Percentiles rank a stretch among this genome's conserved stretches.
Evolutionary conservation across 768 basidiomycete species (phyloP).

Genomic region (Kockovaella imperatae): DNA sequence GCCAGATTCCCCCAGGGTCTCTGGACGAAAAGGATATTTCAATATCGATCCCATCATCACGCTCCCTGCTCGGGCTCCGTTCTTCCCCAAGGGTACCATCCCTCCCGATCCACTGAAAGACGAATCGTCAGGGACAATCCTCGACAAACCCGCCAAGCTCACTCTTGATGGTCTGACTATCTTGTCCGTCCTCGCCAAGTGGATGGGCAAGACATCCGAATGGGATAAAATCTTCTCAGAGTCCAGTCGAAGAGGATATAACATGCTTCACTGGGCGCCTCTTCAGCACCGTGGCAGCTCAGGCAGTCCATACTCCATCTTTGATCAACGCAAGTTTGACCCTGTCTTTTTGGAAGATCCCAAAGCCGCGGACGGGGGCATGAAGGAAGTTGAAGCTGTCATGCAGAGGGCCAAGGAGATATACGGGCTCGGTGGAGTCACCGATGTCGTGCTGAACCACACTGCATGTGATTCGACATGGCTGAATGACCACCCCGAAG

Average conservation of each 20-base stretch:
- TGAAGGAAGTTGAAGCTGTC: constrained; percentile 55
- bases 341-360: constrained; percentile 55
- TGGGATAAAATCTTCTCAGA: constrained; percentile 78
- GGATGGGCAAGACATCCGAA: constrained; percentile 79
- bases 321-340: constrained; percentile 77
- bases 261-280: constrained; percentile 96
- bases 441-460: constrained; percentile 95
- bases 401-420: constrained; percentile 59
- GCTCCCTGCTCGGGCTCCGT: constrained; percentile 61
- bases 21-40: constrained; percentile 86
- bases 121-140: constrained; percentile 41
- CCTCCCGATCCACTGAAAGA: constrained; percentile 20
- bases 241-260: constrained; percentile 84
- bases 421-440: constrained; percentile 79
- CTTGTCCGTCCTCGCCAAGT: constrained; percentile 88
- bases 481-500: constrained; percentile 90
- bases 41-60: constrained; percentile 88
- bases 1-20: constrained; percentile 51
- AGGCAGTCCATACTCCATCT: constrained; percentile 88
- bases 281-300: constrained; percentile 84
- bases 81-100: constrained; percentile 51
- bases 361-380: constrained; percentile 51
- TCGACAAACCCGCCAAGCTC: constrained; percentile 54
- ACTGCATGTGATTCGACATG: constrained; percentile 90
- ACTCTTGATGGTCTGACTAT: constrained; percentile 83